phyloP scores from a whole-genome alignment of 2,329 filamentous ascomycete species.

The Nemania diffusa region DNA sequence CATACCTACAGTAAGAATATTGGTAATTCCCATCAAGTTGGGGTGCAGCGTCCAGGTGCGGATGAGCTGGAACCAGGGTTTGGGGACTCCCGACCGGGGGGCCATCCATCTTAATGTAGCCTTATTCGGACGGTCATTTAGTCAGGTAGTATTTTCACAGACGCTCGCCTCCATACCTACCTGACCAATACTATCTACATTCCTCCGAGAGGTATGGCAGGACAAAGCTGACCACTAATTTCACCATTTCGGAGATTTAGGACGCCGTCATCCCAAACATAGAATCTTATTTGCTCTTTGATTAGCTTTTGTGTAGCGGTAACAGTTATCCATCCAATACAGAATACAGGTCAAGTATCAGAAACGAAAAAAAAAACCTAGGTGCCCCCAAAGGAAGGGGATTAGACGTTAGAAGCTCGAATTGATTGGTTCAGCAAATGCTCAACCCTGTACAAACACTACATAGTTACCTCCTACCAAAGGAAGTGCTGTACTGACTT shows the following conservation, averaged over 20 bases:
- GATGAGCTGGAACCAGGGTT: slow-evolving; percentile 10
- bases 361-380: too few species aligned
- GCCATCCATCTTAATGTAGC: background rate
- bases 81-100: slow-evolving; percentile 14
- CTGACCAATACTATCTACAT: too few species aligned
- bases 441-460: background rate
- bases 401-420: background rate
- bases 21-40: background rate
- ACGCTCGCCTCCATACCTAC: too few species aligned
- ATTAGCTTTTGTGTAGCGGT: background rate
- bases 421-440: background rate
- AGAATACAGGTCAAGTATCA: background rate
- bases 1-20: too few species aligned
- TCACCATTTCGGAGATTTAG: background rate
- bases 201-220: background rate
- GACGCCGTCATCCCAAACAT: background rate
- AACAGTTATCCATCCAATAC: background rate
- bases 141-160: background rate
- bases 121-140: slow-evolving; percentile 22
- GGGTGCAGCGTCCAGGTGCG: background rate
- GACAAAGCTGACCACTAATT: background rate
- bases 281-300: background rate
- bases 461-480: slow-evolving; percentile 5
- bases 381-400: background rate
- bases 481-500: too few species aligned